Evolutionary conservation across 1,284 basidiomycete genomes (phyloP), one percentile per base, ranked within the genome.

Genomic region (Leccinum subfulvum): DNA sequence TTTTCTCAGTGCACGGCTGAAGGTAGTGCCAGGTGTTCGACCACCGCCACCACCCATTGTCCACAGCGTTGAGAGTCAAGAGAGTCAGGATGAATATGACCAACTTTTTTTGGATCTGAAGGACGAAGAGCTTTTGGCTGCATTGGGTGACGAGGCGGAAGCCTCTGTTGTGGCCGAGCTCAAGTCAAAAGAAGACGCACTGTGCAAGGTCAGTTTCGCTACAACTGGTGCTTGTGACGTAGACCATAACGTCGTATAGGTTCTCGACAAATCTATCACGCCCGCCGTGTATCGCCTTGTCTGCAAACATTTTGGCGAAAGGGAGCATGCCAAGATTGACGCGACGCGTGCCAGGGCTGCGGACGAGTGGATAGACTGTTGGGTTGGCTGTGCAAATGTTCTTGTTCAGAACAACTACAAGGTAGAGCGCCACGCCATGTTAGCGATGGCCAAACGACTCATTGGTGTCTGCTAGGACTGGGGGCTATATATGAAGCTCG

Each of bases 21-120:
- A 68, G 3, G 81, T 82, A 8, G 73, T 89, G 8, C 86, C 86
- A 0, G 71, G 72, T 13, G 81, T 82, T 1, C 76, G 79, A 18
- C 77, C 79, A 4, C 80, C 80, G 2, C 71, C 69, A 56, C 63
- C 73, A 39, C 59, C 70, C 56, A 66, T 73, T 55, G 61, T 65
- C 44, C 69, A 73, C 47, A 47, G 51, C 18, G 44, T 21, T 44
- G 78, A 84, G 60, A 81, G 81, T 62, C 81, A 88, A 68, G 92
- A 94, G 66, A 95, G 92, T 67, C 90, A 94, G 71, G 91, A 95
- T 52, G 80, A 84, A 58, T 90, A 84, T 68, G 84, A 81, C 33
- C 77, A 78, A 55, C 78, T 84, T 33, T 80, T 80, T 61, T 73
- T 87, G 51, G 84, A 89, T 65, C 79, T 86, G 39, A 81, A 89